Evolutionary conservation across 192 early-diverging fungal genomes (phyloP), one percentile per base, ranked within the genome.

Genomic region (Glomus cerebriforme): DNA sequence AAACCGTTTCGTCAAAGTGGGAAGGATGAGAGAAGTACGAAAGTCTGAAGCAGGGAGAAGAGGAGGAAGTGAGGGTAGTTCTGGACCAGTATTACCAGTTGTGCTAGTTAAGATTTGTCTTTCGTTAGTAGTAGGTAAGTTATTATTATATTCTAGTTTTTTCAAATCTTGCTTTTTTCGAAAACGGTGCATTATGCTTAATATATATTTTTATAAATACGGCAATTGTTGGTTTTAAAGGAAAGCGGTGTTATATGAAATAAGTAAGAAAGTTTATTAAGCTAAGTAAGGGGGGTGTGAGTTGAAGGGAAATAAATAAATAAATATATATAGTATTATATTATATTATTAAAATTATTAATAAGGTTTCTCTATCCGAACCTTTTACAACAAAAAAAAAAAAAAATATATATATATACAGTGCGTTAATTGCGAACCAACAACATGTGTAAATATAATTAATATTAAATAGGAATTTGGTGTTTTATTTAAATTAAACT

Each of bases 21-120:
- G 74, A 32, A 62, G 74, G 12, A 62, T 62, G 34, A 75, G 34
- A 15, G 74, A 75, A 26, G 74, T 74, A 27, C 72, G 74, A 35
- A 62, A 75, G 59, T 59, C 59, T 24, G 54, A 60, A 26, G 74
- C n/a, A 2, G 59, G 59, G n/a, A n/a, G 59, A 62, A 63, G 74
- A 2, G 59, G 59, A 35, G 35, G 59, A 62, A 63, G 74, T 22
- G 19, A 13, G 5, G 32, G 27, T 8, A 27, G 1, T 35, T 63
- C 59, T 15, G 10, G 10, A 24, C 19, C 6, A 47, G 24, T 12
- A 22, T 1, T 7, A 72, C 10, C 6, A 27, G 43, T 12, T 8
- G 17, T 49, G 10, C 12, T 49, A 29, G 70, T 72, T 13, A 7
- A 24, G 27, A 8, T 15, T n/a, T 69, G 32, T 19, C 22, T 31